Evolutionary conservation across 106 monocot genomes (phyloP).

Genomic region (Dendrobium officinale): DNA sequence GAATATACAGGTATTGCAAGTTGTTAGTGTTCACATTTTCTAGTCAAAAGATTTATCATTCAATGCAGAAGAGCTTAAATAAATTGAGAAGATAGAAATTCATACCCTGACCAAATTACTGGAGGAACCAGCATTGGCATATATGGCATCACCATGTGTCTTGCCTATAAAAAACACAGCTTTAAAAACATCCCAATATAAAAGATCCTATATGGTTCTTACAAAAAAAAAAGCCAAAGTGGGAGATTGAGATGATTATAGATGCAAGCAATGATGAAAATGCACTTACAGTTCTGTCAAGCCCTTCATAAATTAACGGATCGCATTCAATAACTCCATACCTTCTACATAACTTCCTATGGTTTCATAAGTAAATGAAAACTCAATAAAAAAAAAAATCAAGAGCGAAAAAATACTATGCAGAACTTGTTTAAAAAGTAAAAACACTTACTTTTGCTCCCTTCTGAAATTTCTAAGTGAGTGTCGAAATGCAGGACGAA

Average conservation of each 20-base stretch:
- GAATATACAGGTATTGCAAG: background rate
- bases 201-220: background rate
- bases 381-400: background rate
- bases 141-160: conserved; percentile 84
- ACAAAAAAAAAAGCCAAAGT: background rate
- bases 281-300: conserved; percentile 75
- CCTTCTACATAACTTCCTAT: conserved; percentile 44
- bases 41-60: background rate
- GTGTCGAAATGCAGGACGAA: conserved; percentile 78
- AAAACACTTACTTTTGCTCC: conserved; percentile 39
- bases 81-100: background rate
- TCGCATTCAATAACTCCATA: conserved; percentile 89
- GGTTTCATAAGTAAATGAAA: background rate
- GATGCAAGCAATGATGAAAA: background rate
- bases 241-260: background rate
- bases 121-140: conserved; percentile 90
- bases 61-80: background rate
- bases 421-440: background rate
- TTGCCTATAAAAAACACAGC: conserved; percentile 45
- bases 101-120: conserved; percentile 73
- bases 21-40: background rate
- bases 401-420: background rate
- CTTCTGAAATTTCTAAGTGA: conserved; percentile 28
- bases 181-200: background rate
- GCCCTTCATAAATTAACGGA: conserved; percentile 68